Percentiles rank a stretch among this genome's conserved stretches.
phyloP scores from a whole-genome alignment of 768 basidiomycete species.

The Plicaturopsis crispa region DNA sequence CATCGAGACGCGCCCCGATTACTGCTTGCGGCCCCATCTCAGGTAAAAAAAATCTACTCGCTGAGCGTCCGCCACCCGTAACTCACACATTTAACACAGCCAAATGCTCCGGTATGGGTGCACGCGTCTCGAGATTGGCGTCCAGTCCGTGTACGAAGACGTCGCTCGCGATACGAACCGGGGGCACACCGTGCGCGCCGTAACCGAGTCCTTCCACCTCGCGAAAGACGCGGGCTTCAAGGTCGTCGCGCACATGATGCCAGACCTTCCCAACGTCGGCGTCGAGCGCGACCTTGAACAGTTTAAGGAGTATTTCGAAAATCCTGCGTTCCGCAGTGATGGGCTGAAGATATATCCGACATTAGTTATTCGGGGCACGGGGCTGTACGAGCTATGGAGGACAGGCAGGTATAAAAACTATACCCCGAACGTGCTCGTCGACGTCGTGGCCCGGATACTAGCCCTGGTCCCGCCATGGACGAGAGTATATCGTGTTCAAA shows the following conservation, averaged over 20 bases:
- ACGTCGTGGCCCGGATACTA: conserved; percentile 92
- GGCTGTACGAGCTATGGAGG: conserved; percentile 91
- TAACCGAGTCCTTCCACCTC: conserved; percentile 94
- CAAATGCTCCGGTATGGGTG: conserved; percentile 99
- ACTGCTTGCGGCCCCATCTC: conserved; percentile 93
- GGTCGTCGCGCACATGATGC: conserved; percentile 99
- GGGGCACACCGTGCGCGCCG: conserved; percentile 96
- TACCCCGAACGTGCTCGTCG: conserved; percentile 96
- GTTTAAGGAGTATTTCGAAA: conserved; percentile 99
- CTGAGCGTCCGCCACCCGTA: too few species aligned
- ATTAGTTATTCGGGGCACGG: conserved; percentile 94
- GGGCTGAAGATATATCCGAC: conserved; percentile 99
- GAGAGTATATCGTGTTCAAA: conserved; percentile 93
- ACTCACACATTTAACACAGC: conserved; percentile 34
- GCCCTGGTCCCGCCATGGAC: conserved; percentile 99
- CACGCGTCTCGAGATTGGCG: conserved; percentile 96
- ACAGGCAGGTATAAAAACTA: conserved; percentile 99
- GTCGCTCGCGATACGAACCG: conserved; percentile 98
- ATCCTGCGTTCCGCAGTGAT: conserved; percentile 94
- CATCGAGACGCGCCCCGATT: conserved; percentile 97
- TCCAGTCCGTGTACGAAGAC: conserved; percentile 98
- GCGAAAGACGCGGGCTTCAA: conserved; percentile 99
- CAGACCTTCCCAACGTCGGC: conserved; percentile 95
- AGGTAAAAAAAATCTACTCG: conserved; percentile 40
- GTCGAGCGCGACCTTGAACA: conserved; percentile 96